Conservation (phyloP, 352 stramenopile species). For the Phytophthora pini region DNA sequence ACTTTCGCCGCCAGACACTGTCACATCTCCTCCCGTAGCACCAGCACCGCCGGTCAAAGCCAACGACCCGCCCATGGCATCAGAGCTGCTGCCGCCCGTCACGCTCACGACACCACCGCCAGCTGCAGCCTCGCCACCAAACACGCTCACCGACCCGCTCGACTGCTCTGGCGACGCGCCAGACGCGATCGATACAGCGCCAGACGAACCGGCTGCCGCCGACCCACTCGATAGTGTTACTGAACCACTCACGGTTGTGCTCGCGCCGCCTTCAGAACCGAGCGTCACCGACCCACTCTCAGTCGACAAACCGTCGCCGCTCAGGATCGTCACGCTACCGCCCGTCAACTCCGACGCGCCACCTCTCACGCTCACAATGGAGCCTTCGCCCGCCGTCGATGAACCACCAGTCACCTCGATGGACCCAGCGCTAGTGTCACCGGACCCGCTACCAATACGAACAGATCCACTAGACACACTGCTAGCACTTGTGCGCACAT, state of each 20-base stretch:
- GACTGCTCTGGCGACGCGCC: conserved; percentile 16
- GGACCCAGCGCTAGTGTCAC: conserved; percentile 27
- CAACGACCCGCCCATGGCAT: conserved; percentile 7
- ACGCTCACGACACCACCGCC: conserved; percentile 13
- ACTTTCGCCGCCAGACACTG: conserved; percentile 22
- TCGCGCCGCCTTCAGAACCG: conserved; percentile 8
- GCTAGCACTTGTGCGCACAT: conserved; percentile 24
- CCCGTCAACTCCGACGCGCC: conserved; percentile 29
- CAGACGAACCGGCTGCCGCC: conserved; percentile 21
- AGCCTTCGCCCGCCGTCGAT: conserved; percentile 32
- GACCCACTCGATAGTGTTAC: conserved; percentile 25
- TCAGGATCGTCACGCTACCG: conserved; percentile 23
- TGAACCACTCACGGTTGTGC: conserved; percentile 10
- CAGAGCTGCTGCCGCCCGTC: conserved; percentile 10
- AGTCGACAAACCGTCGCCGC: conserved; percentile 15
- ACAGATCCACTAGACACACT: conserved; percentile 29
- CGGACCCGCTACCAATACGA: conserved; percentile 25
- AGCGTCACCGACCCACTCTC: conserved; percentile 26
- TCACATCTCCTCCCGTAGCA: conserved; percentile 14
- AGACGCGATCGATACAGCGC: conserved; percentile 22
- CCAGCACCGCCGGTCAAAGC: conserved; percentile 20
- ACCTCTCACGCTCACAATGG: conserved; percentile 25
- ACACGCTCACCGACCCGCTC: conserved; percentile 31
- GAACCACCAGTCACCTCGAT: conserved; percentile 36
- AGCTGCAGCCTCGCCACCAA: conserved; percentile 12